Base-by-base conservation (phyloP, 2,329 filamentous ascomycete species). In the Blastomyces gilchristii region DNA sequence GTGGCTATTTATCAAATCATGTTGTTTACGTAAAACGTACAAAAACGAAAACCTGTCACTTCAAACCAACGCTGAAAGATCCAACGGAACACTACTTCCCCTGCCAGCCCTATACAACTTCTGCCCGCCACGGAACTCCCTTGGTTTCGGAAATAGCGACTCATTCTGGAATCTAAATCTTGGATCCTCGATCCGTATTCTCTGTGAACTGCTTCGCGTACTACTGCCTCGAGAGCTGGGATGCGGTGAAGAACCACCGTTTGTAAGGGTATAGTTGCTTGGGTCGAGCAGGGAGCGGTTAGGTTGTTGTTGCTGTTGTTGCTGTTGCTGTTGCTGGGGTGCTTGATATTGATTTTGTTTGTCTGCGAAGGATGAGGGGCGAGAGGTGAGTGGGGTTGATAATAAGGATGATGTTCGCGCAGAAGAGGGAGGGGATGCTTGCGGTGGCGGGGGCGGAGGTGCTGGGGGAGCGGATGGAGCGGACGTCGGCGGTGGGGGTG, bases 1-100 rank as follows among this genome's bases (percentile, higher is more conserved):
- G 12, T 43, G 16, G 34, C 7, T 37, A 37, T 37, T 37, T 37
- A 37, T 8, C 34, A 8, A 37, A 8, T 43, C 16, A 43, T 18
- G 12, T 12, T 31, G 12, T 43, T 14, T 43, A 43, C 4, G 41
- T 43, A 43, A 43, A 22, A 12, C 37, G 34, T 5, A 54, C 14
- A 7, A 9, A 54, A 34, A 45, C 28, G 4, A 31, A 31, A 25
- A 3, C 22, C 3, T 37, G 4, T 8, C 34, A 5, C 34, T 41
- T 67, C 62, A 72, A 34, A 63, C 63, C 60, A 88, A 81, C 16
- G 82, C 80, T 67, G 80, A 85, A 72, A 99, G 76, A 79, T 97
- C 90, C 69, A 97, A 79, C 39, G 94, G 94, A 68, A 97, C 92
- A 79, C 90, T 97, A 77, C 91, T 97, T 41, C 91, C 93, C 72